phyloP scores from a whole-genome alignment of 2,329 filamentous ascomycete genomes.

The Pseudogymnoascus sp. region DNA sequence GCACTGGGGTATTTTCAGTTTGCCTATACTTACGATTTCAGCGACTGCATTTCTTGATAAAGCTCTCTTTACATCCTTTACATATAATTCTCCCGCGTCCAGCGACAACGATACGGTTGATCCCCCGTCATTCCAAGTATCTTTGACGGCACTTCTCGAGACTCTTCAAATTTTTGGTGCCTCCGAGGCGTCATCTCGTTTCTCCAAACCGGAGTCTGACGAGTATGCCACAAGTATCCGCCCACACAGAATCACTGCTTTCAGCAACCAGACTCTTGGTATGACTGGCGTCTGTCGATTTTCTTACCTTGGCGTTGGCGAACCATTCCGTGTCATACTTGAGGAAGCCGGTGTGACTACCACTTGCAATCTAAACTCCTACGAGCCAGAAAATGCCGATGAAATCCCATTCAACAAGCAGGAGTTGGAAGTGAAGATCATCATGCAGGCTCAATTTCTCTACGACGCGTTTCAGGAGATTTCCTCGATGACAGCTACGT shows the following conservation, averaged over 20 bases:
- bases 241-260: slow-evolving; percentile 62
- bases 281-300: slow-evolving; percentile 81
- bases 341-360: slow-evolving; percentile 82
- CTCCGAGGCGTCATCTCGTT: slow-evolving; percentile 56
- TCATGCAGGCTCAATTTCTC: slow-evolving; percentile 73
- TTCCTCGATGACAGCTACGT: slow-evolving; percentile 28
- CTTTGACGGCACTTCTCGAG: slow-evolving; percentile 78
- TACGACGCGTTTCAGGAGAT: slow-evolving; percentile 65
- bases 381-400: slow-evolving; percentile 64
- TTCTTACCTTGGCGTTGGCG: slow-evolving; percentile 65
- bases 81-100: slow-evolving; percentile 46
- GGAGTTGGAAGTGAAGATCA: slow-evolving; percentile 79
- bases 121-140: slow-evolving; percentile 74
- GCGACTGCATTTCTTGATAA: slow-evolving; percentile 80
- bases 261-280: slow-evolving; percentile 73
- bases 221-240: slow-evolving; percentile 53
- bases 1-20: neutral
- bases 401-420: slow-evolving; percentile 85
- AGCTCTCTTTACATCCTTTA: slow-evolving; percentile 78
- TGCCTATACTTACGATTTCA: slow-evolving; percentile 27
- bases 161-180: slow-evolving; percentile 92
- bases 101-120: slow-evolving; percentile 32
- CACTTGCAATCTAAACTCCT: slow-evolving; percentile 83
- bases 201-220: slow-evolving; percentile 51
- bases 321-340: slow-evolving; percentile 74